Conservation (phyloP, 2,329 filamentous ascomycete species). For the Chaetomium globosum region DNA sequence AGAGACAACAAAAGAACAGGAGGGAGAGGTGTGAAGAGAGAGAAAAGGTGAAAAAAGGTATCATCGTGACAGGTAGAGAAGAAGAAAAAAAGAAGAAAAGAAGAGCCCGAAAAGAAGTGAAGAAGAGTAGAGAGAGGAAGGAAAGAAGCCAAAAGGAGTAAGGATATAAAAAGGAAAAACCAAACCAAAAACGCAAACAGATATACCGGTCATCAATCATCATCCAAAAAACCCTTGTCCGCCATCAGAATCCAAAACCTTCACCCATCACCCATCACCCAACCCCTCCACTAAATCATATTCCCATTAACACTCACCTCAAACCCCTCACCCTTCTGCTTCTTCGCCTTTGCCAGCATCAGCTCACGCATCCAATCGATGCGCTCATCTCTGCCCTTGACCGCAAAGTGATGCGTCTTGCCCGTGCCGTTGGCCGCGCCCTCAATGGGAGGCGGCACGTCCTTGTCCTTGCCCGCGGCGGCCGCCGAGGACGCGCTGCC, state of each 20-base stretch:
- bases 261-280: not conserved
- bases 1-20: slow-evolving; percentile 26
- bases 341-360: slow-evolving; percentile 85
- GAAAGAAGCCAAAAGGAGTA: not conserved
- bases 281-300: slow-evolving; percentile 59
- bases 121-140: slow-evolving; percentile 10
- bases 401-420: slow-evolving; percentile 93
- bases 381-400: slow-evolving; percentile 80
- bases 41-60: slow-evolving; percentile 33
- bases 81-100: slow-evolving; percentile 27
- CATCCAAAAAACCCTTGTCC: not conserved
- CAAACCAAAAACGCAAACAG: slow-evolving; percentile 2
- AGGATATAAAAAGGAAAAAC: not conserved
- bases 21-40: slow-evolving; percentile 32
- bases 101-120: slow-evolving; percentile 6
- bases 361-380: slow-evolving; percentile 98
- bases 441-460: slow-evolving; percentile 38
- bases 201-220: not conserved
- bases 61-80: slow-evolving; percentile 28
- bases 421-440: slow-evolving; percentile 60
- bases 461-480: slow-evolving; percentile 12
- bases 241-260: not conserved
- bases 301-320: slow-evolving; percentile 81
- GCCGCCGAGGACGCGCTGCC: slow-evolving; percentile 13
- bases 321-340: slow-evolving; percentile 80